Base-by-base conservation (phyloP, 495 filamentous ascomycete species). In the Penicillium diatomitis region DNA sequence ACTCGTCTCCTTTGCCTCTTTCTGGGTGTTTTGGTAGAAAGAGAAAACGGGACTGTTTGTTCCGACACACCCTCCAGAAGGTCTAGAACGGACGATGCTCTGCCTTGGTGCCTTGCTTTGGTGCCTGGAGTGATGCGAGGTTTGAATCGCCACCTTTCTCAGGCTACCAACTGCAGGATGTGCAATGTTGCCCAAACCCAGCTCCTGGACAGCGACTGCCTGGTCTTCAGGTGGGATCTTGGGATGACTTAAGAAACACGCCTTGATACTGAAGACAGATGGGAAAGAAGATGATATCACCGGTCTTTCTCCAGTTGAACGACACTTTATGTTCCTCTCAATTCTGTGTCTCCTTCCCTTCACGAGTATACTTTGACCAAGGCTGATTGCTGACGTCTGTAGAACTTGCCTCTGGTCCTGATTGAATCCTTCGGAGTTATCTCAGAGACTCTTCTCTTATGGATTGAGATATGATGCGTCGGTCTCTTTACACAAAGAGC, bases 401-500 rank as follows among this genome's bases (percentile, higher is more conserved):
- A 54, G 47, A 44, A 30, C 39, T n/a, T 42, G 20, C 37, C 50
- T 52, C 56, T 41, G 38, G 48, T 46, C 37, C 51, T 52, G 47
- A 53, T 39, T 44, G 49, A 51, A 48, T 44, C 49, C 52, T 60
- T 68, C 58, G 63, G 54, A 53, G 54, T 64, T 58, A 46, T 51
- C 32, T 56, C 55, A 53, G 57, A 60, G 58, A 57, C 53, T 30
- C 4, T 52, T 43, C 45, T 30, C 40, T 51, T 39, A 20, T 20
- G 20, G 29, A 59, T 40, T 47, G 47, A 61, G 61, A 64, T 51
- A 58, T 63, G 53, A 58, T 63, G 53, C 54, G 57, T 52, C 44
- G 39, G 57, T 59, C 44, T 37, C 44, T 60, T 67, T 62, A 66
- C 66, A 65, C 63, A 57, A 65, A 63, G 62, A 69, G 55, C 64